phyloP scores from a whole-genome alignment of 257 asterid species.

The Solanum clarkiae region DNA sequence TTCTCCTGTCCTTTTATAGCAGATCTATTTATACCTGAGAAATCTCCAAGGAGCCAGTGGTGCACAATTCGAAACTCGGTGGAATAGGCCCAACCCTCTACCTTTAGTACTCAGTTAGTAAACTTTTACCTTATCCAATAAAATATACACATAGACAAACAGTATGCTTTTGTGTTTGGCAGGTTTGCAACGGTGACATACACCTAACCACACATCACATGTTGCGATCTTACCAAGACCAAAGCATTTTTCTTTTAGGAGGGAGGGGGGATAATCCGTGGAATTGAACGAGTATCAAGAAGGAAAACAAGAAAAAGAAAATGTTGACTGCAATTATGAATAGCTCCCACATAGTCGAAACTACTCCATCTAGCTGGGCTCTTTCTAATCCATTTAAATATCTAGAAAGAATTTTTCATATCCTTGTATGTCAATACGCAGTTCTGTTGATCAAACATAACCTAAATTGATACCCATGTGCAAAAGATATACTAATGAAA shows the following conservation, averaged over 20 bases:
- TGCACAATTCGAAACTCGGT: not conserved
- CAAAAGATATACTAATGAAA: not conserved
- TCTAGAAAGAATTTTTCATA: not conserved
- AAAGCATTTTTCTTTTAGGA: not conserved
- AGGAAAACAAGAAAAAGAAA: not conserved
- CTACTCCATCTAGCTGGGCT: not conserved
- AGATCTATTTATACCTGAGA: not conserved
- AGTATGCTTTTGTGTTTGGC: too few relatives aligned
- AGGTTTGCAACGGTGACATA: not conserved
- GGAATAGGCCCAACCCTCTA: not conserved
- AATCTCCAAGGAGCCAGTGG: not conserved
- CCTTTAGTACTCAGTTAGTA: not conserved
- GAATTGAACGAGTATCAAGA: not conserved
- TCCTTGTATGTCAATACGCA: not conserved
- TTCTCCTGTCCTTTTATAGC: not conserved
- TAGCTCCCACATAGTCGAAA: not conserved
- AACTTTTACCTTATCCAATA: not conserved
- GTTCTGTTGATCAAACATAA: not conserved
- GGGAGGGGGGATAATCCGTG: not conserved
- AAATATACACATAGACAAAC: too few relatives aligned
- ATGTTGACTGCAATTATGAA: not conserved
- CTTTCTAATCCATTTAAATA: not conserved
- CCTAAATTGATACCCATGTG: not conserved
- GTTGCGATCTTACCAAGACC: not conserved
- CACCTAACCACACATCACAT: not conserved